Conservation (phyloP, 176 grass and related monocot genomes). For the Musa acuminata region DNA sequence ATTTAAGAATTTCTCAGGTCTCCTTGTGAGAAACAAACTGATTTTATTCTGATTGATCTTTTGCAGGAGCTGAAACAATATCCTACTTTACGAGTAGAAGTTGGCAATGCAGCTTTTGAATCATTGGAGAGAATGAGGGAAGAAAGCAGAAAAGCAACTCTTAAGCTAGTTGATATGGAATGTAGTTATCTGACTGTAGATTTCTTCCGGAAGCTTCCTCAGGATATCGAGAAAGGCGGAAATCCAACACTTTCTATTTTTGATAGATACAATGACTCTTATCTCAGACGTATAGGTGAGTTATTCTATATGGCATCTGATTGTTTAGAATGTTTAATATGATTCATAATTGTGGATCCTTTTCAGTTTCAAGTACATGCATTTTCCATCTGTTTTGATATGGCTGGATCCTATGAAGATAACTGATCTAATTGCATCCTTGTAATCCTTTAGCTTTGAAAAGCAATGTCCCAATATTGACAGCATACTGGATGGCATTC, state of each 20-base stretch:
- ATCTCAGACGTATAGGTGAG: constrained; percentile 14
- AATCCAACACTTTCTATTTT: constrained; percentile 18
- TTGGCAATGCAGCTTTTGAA: constrained; percentile 12
- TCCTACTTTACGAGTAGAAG: constrained; percentile 14
- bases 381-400: not conserved
- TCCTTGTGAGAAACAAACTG: not conserved
- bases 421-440: not conserved
- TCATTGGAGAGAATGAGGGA: constrained; percentile 21
- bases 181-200: constrained; percentile 14
- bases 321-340: not conserved
- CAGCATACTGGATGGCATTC: not conserved
- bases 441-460: not conserved
- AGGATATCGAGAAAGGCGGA: constrained; percentile 16
- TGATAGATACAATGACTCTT: constrained; percentile 12
- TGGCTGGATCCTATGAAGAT: not conserved
- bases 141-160: constrained; percentile 14
- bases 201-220: constrained; percentile 12
- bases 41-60: not conserved
- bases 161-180: constrained; percentile 16
- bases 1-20: not conserved
- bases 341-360: too few relatives aligned
- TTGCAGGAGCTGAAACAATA: constrained; percentile 13
- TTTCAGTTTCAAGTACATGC: not conserved
- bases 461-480: not conserved
- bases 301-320: not conserved